Percentiles rank a stretch among this genome's conserved stretches.
Conservation (phyloP, 208 protist genomes). For the Strigomonas culicis region DNA sequence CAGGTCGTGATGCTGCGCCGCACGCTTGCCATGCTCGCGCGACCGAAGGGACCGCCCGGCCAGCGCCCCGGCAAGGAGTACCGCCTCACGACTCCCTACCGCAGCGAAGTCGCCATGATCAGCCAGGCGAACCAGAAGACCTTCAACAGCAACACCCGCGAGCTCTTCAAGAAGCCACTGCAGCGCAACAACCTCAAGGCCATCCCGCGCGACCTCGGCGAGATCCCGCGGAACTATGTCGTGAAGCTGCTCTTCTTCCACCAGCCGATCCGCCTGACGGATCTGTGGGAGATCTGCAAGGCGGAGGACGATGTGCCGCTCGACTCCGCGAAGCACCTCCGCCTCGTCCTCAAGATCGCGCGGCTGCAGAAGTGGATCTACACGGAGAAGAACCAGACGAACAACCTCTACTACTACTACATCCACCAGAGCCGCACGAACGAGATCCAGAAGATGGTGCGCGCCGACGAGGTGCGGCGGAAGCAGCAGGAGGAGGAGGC, state of each 20-base stretch:
- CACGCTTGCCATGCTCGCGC: slow-evolving; percentile 29
- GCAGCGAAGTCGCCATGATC: slow-evolving; percentile 83
- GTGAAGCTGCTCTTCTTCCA: slow-evolving; percentile 85
- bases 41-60: slow-evolving; percentile 80
- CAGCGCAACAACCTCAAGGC: slow-evolving; percentile 81
- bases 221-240: slow-evolving; percentile 86
- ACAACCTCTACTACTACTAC: slow-evolving; percentile 90
- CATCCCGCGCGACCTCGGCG: slow-evolving; percentile 82
- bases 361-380: slow-evolving; percentile 87
- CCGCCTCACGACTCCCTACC: slow-evolving; percentile 76
- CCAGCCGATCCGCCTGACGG: slow-evolving; percentile 77
- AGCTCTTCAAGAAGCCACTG: slow-evolving; percentile 84
- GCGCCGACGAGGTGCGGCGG: slow-evolving; percentile 47
- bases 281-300: slow-evolving; percentile 83
- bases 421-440: slow-evolving; percentile 70
- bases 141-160: slow-evolving; percentile 84
- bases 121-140: slow-evolving; percentile 31
- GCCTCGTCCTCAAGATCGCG: slow-evolving; percentile 82
- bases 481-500: slow-evolving; percentile 21
- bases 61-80: slow-evolving; percentile 74
- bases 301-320: slow-evolving; percentile 85
- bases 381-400: slow-evolving; percentile 87
- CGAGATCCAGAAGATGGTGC: slow-evolving; percentile 85
- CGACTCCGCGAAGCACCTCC: slow-evolving; percentile 85
- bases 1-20: slow-evolving; percentile 53